Base-by-base conservation (phyloP, 257 asterid species). In the Solanum bukasovii region DNA sequence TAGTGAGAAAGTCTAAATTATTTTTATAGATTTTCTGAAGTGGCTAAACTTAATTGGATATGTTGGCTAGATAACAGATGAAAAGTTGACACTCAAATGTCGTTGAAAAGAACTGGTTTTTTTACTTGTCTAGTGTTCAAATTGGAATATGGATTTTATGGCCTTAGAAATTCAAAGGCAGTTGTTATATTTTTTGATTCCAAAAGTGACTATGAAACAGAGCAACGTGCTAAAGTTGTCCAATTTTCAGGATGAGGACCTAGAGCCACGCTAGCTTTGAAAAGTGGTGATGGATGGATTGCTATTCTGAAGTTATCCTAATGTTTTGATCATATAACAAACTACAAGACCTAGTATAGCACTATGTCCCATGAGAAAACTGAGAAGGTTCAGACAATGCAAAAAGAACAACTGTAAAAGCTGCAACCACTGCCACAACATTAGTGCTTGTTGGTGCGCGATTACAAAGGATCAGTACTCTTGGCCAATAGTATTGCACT, bases 51-150 rank as follows among this genome's bases (percentile, higher is more conserved):
- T 59, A 7, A 59, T 75, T 88, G 70, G 85, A 63, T 88, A 4
- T 92, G 94, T 25, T 93, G 94, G 98, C 93, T 96, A 21, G 93
- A 94, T n/a, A 91, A 94, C 33, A 91, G 87, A 82, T 95, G 94
- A 44, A 90, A 88, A 42, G 87, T 94, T 77, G 87, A 87, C 33
- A 67, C 90, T 27, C 71, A 14, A 75, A 70, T 93, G 81, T 63
- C 27, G 16, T 65, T 29, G 14, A 65, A 65, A 65, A 65, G 18
- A 65, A n/a, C 33, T 5, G 5, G n/a, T 21, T 95, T 93, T 88
- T 93, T 92, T 56, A 96, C 92, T 20, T 93, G 91, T 83, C 87
- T 94, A 52, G 94, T 93, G 67, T 92, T 88, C 56, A 90, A 90
- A 92, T 88, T 70, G 2, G 75, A 75, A 9, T 33, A 61, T 21